Evolutionary conservation across 192 early-diverging fungal species (phyloP).

Genomic region (Phycomyces nitens): DNA sequence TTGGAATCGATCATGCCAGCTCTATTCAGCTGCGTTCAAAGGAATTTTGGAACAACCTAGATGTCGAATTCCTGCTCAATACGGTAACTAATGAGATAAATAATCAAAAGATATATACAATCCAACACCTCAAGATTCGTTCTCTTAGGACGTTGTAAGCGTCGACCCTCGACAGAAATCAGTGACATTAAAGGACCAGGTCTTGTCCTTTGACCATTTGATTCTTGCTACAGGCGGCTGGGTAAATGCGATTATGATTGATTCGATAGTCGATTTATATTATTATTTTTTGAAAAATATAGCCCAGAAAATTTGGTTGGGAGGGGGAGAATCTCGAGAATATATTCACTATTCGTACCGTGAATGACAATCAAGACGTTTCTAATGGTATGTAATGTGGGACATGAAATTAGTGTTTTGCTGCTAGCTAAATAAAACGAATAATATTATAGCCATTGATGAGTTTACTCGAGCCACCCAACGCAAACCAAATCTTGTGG

Average conservation of each 20-base stretch:
- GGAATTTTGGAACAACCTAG: conserved; percentile 41
- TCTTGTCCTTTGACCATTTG: conserved; percentile 40
- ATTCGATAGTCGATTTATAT: too few species aligned
- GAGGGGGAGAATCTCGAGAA: conserved; percentile 46
- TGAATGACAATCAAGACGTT: conserved; percentile 40
- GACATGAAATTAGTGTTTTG: too few species aligned
- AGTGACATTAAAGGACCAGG: conserved; percentile 38
- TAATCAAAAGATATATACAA: too few species aligned
- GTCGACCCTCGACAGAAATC: conserved; percentile 40
- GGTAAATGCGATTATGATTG: conserved; percentile 22
- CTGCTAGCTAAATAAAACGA: too few species aligned
- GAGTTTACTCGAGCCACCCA: conserved; percentile 2
- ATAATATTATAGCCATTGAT: background rate
- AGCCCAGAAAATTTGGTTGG: conserved; percentile 47
- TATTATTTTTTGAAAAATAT: background rate
- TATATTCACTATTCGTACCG: conserved; percentile 44
- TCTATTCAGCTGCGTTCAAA: conserved; percentile 41
- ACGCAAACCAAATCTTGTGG: conserved; percentile 47
- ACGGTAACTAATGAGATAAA: conserved; percentile 43
- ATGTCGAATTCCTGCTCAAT: conserved; percentile 42
- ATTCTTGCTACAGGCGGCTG: conserved; percentile 55
- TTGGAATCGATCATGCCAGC: conserved; percentile 31
- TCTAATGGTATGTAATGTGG: conserved; percentile 25
- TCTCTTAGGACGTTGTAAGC: conserved; percentile 1
- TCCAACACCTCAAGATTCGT: too few species aligned